Evolutionary conservation across 495 filamentous ascomycete species (phyloP), one percentile per base, ranked within the genome.

Genomic region (Xylaria palmicola): DNA sequence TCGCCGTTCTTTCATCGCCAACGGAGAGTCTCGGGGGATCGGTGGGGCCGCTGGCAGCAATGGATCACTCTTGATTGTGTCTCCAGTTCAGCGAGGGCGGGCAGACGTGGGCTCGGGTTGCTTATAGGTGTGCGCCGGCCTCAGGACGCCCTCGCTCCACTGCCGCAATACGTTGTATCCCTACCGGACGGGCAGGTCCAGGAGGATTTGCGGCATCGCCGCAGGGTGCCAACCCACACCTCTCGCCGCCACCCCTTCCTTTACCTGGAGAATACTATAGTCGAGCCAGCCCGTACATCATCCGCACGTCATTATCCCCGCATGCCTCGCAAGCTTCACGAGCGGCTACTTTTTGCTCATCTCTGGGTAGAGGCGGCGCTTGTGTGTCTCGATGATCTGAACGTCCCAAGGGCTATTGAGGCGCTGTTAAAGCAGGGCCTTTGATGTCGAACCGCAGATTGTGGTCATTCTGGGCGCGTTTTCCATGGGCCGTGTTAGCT

Each of bases 271-370:
- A 50, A 75, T 74, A 69, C 72, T 76, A 8, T 69, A 39, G 6
- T 13, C 40, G 30, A 20, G 26, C 45, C 12, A 30, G 30, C 41
- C 40, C n/a, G 22, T 56, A 26, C 30, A 12, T 36, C 26, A 29
- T 13, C 12, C 37, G 17, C 32, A 27, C 43, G 20, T 44, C 36
- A 44, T 19, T 52, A 22, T 26, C 19, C 9, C 50, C 26, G 34
- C 50, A 5, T 59, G 66, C 64, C 64, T 68, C 6, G 65, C 75
- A 52, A 72, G 69, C 58, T 76, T 77, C 26, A 79, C 64, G 32
- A 76, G 64, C 27, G 74, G 75, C 62, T 79, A 75, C 51, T 72
- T 65, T 54, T 74, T 74, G 29, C 77, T 75, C 1, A 74, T 77
- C 62, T 77, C 73, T 51, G 72, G 72, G 41, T 77, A 73, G 22